Evolutionary conservation across 257 asterid species (phyloP), one percentile per base, ranked within the genome.

Genomic region (Fraxinus americana): DNA sequence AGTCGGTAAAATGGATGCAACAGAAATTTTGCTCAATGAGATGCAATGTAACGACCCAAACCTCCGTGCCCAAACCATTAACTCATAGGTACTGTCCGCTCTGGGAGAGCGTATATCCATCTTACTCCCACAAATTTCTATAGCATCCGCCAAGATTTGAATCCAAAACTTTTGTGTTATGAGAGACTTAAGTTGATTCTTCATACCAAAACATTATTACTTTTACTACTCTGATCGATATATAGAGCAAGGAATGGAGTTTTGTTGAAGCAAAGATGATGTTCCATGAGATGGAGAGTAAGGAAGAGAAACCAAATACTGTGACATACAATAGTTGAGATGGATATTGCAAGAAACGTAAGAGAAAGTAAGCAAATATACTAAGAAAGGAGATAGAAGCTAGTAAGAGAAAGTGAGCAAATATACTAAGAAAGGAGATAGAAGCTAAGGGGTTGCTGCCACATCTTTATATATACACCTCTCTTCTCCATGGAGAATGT

Each of bases 401-500:
- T n/a, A n/a, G n/a, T n/a, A n/a, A n/a, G n/a, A n/a, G n/a, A n/a
- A n/a, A n/a, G n/a, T n/a, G n/a, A n/a, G n/a, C n/a, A n/a, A n/a
- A 48, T 34, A 13, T 13, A 76, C 0, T 92, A 8, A 86, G 85
- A 54, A 73, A 70, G 77, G 84, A 85, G 77, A 90, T 92, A 97
- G 92, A 88, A 74, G 84, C 11, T 12, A 83, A 79, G 16, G 92
- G 88, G 73, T 41, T 93, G 48, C 9, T 35, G 52, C 91, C 94
- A 12, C 96, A 96, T 77, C 87, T 88, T 39, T 89, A 78, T 79
- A 90, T 95, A 14, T 91, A 89, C 82, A 90, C 96, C 10, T 89
- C 99, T 0, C 91, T 92, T 74, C 70, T 92, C 2, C 96, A 87
- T 1, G 97, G 97, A 75, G 87, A 89, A 68, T 89, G 99, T 52